Evolutionary conservation across 345 rosid species (phyloP).

Genomic region (Ricinus communis): DNA sequence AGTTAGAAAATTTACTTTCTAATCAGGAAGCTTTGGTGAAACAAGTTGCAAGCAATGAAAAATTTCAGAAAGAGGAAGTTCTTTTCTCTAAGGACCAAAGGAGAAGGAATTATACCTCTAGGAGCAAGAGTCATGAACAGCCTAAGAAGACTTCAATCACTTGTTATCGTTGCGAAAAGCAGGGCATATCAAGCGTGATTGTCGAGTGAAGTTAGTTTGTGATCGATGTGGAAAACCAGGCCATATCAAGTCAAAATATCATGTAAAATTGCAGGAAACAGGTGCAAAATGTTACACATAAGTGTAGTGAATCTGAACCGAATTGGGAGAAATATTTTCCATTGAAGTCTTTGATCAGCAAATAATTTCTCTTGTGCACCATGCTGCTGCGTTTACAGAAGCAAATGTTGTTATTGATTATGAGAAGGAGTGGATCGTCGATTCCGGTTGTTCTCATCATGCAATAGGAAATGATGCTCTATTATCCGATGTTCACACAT

Average conservation of each 20-base stretch:
- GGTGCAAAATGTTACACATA: neutral
- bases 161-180: neutral
- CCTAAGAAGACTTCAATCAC: neutral
- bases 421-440: too few species aligned
- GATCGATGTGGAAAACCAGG: too few species aligned
- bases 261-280: neutral
- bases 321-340: neutral
- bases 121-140: neutral
- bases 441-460: too few species aligned
- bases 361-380: neutral
- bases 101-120: neutral
- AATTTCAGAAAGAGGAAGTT: too few species aligned
- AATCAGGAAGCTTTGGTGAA: neutral
- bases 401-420: neutral
- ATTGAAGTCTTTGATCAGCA: neutral
- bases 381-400: neutral
- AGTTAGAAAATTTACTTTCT: neutral
- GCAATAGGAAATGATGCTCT: too few species aligned
- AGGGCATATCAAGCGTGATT: too few species aligned
- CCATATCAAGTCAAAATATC: neutral
- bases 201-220: too few species aligned
- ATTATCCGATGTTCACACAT: too few species aligned
- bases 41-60: neutral
- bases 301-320: too few species aligned
- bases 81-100: neutral